Percentiles rank a stretch among this genome's conserved stretches.
Evolutionary conservation across 208 protist genomes (phyloP).

Genomic region (Trypanosoma congolense): DNA sequence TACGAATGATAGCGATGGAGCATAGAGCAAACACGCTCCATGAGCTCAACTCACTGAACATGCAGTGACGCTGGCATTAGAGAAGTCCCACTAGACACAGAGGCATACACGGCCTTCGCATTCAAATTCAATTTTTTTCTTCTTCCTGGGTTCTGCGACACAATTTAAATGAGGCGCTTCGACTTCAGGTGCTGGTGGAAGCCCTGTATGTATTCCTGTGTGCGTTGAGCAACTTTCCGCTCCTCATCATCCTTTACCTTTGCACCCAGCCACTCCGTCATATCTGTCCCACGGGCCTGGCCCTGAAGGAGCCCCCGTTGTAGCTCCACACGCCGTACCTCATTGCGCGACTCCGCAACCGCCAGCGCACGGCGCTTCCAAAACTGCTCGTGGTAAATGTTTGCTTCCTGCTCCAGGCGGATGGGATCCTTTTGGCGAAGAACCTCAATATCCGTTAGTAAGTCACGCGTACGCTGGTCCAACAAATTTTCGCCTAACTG

Average conservation of each 20-base stretch:
- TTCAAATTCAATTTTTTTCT: no score
- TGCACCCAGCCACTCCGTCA: constrained; percentile 87
- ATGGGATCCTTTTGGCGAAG: constrained; percentile 81
- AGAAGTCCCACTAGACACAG: no score
- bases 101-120: no score
- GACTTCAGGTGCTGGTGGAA: constrained; percentile 89
- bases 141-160: no score
- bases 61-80: no score
- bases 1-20: no score
- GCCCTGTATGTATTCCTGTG: constrained; percentile 87
- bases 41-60: no score
- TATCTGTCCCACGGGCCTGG: constrained; percentile 75
- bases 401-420: constrained; percentile 82
- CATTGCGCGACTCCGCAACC: constrained; percentile 39
- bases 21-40: no score
- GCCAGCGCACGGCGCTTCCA: constrained; percentile 79
- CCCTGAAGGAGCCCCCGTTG: constrained; percentile 66
- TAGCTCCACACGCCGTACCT: constrained; percentile 64
- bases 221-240: constrained; percentile 76
- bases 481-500: constrained; percentile 84
- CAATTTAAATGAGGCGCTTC: constrained; percentile 80
- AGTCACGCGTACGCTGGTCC: constrained; percentile 76
- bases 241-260: constrained; percentile 88
- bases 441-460: constrained; percentile 79
- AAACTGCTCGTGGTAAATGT: constrained; percentile 85